Conservation (phyloP, 139 green algal species). For the Raphidocelis subcapitata region DNA sequence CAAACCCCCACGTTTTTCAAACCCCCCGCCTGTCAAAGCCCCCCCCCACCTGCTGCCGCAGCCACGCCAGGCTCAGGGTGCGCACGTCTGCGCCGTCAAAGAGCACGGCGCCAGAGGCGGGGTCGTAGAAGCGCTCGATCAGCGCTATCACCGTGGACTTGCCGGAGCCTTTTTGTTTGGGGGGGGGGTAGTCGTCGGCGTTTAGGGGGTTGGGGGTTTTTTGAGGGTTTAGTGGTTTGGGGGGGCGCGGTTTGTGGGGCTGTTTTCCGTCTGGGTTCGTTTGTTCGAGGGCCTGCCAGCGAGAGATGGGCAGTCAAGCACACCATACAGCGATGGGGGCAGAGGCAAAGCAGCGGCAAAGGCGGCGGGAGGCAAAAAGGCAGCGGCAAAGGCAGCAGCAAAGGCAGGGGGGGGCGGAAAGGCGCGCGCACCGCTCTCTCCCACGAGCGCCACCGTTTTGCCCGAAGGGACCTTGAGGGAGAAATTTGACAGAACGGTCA, state of each 20-base stretch:
- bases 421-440: slow-evolving; percentile 81
- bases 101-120: slow-evolving; percentile 52
- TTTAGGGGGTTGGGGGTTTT: neutral
- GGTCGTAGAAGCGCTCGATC: slow-evolving; percentile 89
- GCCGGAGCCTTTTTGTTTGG: slow-evolving; percentile 36
- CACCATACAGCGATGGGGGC: no score
- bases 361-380: no score
- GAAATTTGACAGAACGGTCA: slow-evolving; percentile 31
- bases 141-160: slow-evolving; percentile 92
- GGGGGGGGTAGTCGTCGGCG: neutral
- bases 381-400: no score
- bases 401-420: no score
- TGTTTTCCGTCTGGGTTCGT: no score
- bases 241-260: no score
- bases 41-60: slow-evolving; percentile 54
- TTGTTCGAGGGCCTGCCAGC: no score
- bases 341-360: no score
- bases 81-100: slow-evolving; percentile 85
- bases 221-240: no score
- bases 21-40: no score
- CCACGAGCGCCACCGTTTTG: slow-evolving; percentile 87
- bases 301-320: no score
- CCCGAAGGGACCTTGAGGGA: slow-evolving; percentile 52
- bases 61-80: slow-evolving; percentile 76
- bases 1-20: no score